Percentiles rank a stretch among this genome's conserved stretches.
Evolutionary conservation across 2,329 filamentous ascomycete species (phyloP).

Genomic region (Diaporthe ampelina): DNA sequence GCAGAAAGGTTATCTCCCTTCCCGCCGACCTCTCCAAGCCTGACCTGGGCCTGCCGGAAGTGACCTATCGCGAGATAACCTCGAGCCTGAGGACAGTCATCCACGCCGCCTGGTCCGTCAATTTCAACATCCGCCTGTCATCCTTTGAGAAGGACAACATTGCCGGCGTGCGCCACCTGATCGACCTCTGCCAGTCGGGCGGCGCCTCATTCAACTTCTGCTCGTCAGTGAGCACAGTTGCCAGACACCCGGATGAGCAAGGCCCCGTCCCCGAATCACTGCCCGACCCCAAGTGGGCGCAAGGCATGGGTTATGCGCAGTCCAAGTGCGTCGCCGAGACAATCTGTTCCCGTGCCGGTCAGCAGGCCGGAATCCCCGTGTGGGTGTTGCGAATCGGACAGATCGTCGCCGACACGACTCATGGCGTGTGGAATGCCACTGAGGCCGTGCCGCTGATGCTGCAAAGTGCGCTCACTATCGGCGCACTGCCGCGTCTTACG

Average conservation of each 20-base stretch:
- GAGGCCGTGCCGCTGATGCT: conserved; percentile 68
- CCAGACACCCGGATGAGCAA: conserved; percentile 46
- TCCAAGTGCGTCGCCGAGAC: conserved; percentile 58
- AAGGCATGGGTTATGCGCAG: conserved; percentile 58
- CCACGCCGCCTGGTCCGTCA: conserved; percentile 68
- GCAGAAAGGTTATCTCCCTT: conserved; percentile 54
- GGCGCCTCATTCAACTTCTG: conserved; percentile 61
- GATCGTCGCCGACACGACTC: conserved; percentile 61
- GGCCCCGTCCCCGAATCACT: conserved; percentile 52
- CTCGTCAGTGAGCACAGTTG: conserved; percentile 63
- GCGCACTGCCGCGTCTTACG: conserved; percentile 59
- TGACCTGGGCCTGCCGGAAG: conserved; percentile 55
- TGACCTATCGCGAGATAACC: conserved; percentile 48
- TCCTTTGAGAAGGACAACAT: conserved; percentile 66
- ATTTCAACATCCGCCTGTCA: conserved; percentile 67
- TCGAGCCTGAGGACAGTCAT: conserved; percentile 58
- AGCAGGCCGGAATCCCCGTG: conserved; percentile 48
- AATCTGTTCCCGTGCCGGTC: conserved; percentile 53
- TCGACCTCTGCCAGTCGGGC: conserved; percentile 49
- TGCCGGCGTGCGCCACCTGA: conserved; percentile 58
- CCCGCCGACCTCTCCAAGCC: conserved; percentile 55
- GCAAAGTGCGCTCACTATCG: conserved; percentile 58
- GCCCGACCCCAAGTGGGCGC: conserved; percentile 54
- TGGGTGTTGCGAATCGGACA: conserved; percentile 64
- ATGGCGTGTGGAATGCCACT: conserved; percentile 65